These are phyloP conservation scores for Sphagnum magellanicum DNA, from an alignment of 228 moss, liverwort and hornwort species.

Conservation along the genomic window DNA sequence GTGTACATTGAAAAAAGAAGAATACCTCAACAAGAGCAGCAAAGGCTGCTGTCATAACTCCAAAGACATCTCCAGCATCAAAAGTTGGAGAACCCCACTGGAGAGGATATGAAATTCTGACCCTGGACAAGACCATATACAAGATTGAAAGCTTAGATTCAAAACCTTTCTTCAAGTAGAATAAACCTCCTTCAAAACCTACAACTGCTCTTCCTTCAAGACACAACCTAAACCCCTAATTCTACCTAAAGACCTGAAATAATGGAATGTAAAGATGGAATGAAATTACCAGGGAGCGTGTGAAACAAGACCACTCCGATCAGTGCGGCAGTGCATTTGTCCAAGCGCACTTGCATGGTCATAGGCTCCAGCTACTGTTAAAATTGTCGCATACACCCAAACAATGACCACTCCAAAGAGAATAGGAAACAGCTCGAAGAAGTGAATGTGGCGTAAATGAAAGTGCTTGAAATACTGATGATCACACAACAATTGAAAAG, in stretches of 20 bases:
- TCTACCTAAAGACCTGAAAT: neutral
- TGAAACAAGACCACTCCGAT: constrained; percentile 33
- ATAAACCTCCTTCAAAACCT: neutral
- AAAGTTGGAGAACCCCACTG: constrained; percentile 56
- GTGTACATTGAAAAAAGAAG: neutral
- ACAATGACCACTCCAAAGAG: constrained; percentile 34
- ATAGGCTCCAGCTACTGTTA: constrained; percentile 51
- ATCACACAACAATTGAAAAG: neutral
- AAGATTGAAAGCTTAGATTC: neutral
- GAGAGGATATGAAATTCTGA: constrained; percentile 45
- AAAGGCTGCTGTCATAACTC: constrained; percentile 49
- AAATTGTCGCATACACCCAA: constrained; percentile 43
- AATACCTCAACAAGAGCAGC: constrained; percentile 47
- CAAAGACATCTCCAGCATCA: constrained; percentile 45
- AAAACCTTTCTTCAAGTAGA: no score
- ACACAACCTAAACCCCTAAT: neutral
- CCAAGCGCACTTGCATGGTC: constrained; percentile 25
- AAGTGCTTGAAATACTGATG: constrained; percentile 42
- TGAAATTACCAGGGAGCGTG: constrained; percentile 38
- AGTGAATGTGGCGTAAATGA: constrained; percentile 25
- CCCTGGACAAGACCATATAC: constrained; percentile 12
- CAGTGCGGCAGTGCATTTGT: constrained; percentile 40
- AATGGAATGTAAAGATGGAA: neutral
- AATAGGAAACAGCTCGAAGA: constrained; percentile 45
- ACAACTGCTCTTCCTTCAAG: neutral